Percentiles rank a stretch among this genome's conserved stretches.
phyloP scores from a whole-genome alignment of 2,329 filamentous ascomycete genomes.

The Arthrinium puccinioides region DNA sequence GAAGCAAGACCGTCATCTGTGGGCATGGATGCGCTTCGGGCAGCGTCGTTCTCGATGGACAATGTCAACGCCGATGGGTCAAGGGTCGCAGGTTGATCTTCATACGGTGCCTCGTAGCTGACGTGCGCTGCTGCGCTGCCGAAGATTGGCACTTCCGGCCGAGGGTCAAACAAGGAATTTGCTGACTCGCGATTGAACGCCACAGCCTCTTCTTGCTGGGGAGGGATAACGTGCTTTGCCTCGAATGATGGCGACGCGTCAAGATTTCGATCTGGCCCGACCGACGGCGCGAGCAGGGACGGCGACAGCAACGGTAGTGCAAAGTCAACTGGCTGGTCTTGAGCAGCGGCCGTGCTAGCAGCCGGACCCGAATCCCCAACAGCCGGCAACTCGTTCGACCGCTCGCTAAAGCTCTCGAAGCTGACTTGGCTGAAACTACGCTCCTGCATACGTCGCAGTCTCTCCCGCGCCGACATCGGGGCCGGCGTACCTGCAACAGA shows the following conservation, averaged over 20 bases:
- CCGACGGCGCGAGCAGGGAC: conserved; percentile 7
- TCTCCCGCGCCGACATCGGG: conserved; percentile 16
- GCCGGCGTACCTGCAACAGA: conserved; percentile 4
- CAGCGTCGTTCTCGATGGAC: conserved; percentile 21
- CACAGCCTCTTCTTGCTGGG: not conserved
- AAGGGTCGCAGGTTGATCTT: conserved; percentile 19
- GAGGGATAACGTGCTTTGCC: not conserved
- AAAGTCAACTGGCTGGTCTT: conserved; percentile 1
- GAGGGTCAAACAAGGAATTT: no score
- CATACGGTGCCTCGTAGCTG: conserved; percentile 9
- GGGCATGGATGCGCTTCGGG: conserved; percentile 17
- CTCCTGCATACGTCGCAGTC: conserved; percentile 14
- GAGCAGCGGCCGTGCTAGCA: not conserved
- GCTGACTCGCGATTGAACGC: no score
- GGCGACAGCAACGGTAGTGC: conserved; percentile 8
- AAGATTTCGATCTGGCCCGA: conserved; percentile 6
- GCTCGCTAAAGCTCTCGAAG: not conserved
- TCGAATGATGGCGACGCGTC: conserved; percentile 7
- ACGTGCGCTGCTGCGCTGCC: conserved; percentile 5
- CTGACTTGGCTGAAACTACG: conserved; percentile 8
- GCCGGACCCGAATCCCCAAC: not conserved
- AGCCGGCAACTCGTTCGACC: not conserved
- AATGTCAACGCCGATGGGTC: conserved; percentile 21
- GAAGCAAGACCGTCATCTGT: conserved; percentile 15
- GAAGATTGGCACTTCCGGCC: not conserved